Evolutionary conservation across 192 early-diverging fungal genomes (phyloP).

Genomic region (Backusella psychrophila): DNA sequence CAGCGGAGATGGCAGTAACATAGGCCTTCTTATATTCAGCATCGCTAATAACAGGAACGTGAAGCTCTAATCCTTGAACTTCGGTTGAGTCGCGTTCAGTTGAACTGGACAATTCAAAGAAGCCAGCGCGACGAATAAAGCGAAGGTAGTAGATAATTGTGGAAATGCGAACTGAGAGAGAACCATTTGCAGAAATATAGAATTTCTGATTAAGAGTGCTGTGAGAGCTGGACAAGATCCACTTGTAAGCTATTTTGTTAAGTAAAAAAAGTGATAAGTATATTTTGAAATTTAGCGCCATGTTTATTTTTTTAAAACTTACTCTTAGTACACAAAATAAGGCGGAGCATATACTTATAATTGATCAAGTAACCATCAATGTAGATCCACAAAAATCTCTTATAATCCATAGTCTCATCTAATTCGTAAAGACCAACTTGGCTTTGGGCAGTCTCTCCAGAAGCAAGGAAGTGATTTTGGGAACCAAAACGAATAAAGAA

Average conservation of each 20-base stretch:
- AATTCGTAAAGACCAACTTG: constrained; percentile 19
- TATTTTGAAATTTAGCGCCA: background rate
- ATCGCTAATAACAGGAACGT: constrained; percentile 16
- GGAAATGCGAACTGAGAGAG: constrained; percentile 14
- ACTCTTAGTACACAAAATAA: constrained; percentile 19
- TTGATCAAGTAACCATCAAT: constrained; percentile 34
- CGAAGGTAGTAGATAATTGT: constrained; percentile 20
- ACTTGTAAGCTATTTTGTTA: background rate
- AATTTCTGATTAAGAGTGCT: constrained; percentile 10
- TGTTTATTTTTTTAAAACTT: background rate
- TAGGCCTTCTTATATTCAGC: background rate
- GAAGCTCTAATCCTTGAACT: constrained; percentile 3
- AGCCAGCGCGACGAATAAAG: background rate
- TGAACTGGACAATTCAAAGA: background rate
- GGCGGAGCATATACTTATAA: constrained; percentile 27
- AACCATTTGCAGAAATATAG: constrained; percentile 12
- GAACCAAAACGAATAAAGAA: constrained; percentile 29
- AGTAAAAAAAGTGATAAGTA: background rate
- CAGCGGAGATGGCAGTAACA: background rate
- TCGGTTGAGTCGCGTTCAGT: background rate
- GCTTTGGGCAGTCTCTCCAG: constrained; percentile 17
- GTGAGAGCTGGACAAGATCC: constrained; percentile 14
- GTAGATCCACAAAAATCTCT: constrained; percentile 28
- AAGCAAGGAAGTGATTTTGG: constrained; percentile 24
- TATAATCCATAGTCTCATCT: constrained; percentile 5